Evolutionary conservation across 257 asterid species (phyloP).

Genomic region (Rauvolfia tetraphylla): DNA sequence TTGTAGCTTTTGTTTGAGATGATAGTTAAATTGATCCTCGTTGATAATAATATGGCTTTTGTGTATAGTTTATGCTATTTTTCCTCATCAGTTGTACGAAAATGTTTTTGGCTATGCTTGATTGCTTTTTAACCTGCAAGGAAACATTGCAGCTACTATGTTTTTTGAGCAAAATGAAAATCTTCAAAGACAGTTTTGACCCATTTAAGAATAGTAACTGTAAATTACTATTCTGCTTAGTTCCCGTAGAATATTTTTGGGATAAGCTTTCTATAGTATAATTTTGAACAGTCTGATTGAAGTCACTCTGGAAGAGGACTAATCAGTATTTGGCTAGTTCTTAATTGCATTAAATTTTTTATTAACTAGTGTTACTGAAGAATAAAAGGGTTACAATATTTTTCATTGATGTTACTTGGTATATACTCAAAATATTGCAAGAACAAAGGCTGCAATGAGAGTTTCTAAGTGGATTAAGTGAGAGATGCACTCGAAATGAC

Average conservation of each 20-base stretch:
- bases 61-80: too few species aligned
- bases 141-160: neutral
- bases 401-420: neutral
- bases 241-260: neutral
- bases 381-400: neutral
- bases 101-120: neutral
- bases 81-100: neutral
- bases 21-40: too few species aligned
- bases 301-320: neutral
- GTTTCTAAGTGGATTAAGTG: neutral
- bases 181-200: neutral
- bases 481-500: neutral
- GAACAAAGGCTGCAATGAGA: neutral
- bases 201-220: neutral
- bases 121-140: neutral
- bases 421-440: neutral
- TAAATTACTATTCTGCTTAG: too few species aligned
- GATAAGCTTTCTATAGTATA: neutral
- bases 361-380: neutral
- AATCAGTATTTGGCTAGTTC: neutral
- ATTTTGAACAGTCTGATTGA: too few species aligned
- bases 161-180: neutral
- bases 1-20: too few species aligned
- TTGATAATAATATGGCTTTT: too few species aligned
- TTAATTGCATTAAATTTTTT: neutral